Percentiles rank a stretch among this genome's conserved stretches.
Evolutionary conservation across 2,329 filamentous ascomycete genomes (phyloP).

Genomic region (Beauveria varroae): DNA sequence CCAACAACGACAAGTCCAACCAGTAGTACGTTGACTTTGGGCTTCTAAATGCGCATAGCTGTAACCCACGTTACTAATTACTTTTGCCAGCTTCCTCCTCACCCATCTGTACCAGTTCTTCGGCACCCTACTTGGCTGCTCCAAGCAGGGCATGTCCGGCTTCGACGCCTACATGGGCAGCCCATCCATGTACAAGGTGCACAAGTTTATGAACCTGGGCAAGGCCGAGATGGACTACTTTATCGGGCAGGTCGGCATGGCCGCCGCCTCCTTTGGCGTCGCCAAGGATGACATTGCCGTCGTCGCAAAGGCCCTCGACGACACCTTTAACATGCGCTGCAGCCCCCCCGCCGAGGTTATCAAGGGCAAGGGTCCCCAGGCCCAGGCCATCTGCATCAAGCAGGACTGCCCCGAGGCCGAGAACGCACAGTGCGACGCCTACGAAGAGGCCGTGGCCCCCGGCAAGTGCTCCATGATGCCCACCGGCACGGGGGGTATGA

Average conservation of each 20-base stretch:
- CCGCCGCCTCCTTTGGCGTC: constrained; percentile 52
- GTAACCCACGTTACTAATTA: background rate
- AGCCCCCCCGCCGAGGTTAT: constrained; percentile 37
- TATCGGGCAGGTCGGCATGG: constrained; percentile 48
- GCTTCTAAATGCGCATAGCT: background rate
- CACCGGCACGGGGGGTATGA: background rate
- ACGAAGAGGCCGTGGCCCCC: constrained; percentile 24
- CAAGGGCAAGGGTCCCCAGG: constrained; percentile 34
- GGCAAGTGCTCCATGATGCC: constrained; percentile 11
- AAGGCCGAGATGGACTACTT: constrained; percentile 48
- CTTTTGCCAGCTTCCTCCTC: constrained; percentile 39
- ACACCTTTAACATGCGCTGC: constrained; percentile 46
- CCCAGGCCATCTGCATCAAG: constrained; percentile 50
- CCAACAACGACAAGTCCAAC: constrained; percentile 40
- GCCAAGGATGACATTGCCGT: constrained; percentile 40
- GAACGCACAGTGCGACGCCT: constrained; percentile 38
- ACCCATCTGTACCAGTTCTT: constrained; percentile 58
- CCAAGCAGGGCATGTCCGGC: constrained; percentile 38
- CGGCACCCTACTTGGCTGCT: constrained; percentile 49
- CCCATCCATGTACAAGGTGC: constrained; percentile 42
- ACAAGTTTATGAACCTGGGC: constrained; percentile 54
- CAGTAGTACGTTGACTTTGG: constrained; percentile 42
- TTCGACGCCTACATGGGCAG: constrained; percentile 42
- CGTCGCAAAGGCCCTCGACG: constrained; percentile 41
- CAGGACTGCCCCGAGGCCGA: constrained; percentile 37